Conservation (phyloP, 257 asterid genomes). For the Ballota nigra region DNA sequence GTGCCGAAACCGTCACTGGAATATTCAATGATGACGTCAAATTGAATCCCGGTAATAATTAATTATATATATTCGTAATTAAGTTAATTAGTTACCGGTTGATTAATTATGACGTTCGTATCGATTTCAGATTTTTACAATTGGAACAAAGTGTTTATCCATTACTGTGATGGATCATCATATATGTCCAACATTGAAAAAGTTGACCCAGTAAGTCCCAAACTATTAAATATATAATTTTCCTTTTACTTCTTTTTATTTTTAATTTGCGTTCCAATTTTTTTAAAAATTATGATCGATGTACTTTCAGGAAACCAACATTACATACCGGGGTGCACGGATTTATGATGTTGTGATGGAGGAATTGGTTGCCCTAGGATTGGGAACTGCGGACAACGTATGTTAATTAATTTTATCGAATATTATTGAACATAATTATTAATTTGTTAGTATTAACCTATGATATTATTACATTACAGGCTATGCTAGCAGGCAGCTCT, state of each 20-base stretch:
- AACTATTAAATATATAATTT: background rate
- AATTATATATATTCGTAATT: background rate
- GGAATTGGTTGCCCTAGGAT: background rate
- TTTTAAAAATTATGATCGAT: background rate
- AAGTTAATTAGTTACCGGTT: background rate
- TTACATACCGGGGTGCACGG: background rate
- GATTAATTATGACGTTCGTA: background rate
- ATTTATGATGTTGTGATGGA: background rate
- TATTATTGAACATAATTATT: background rate
- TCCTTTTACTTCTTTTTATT: background rate
- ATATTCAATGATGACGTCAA: background rate
- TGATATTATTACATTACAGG: constrained; percentile 12
- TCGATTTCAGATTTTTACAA: background rate
- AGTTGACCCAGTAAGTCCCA: background rate
- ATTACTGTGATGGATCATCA: background rate
- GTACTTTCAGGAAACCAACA: background rate
- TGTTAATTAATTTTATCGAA: background rate
- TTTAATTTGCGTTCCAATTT: background rate
- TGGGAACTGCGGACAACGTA: background rate
- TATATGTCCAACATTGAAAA: background rate
- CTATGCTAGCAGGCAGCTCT: constrained; percentile 36
- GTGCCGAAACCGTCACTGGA: background rate
- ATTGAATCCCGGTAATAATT: background rate
- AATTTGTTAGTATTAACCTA: no score
- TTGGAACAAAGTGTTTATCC: background rate